phyloP scores from a whole-genome alignment of 306 rosid genomes.

The Hylodesmum podocarpum region DNA sequence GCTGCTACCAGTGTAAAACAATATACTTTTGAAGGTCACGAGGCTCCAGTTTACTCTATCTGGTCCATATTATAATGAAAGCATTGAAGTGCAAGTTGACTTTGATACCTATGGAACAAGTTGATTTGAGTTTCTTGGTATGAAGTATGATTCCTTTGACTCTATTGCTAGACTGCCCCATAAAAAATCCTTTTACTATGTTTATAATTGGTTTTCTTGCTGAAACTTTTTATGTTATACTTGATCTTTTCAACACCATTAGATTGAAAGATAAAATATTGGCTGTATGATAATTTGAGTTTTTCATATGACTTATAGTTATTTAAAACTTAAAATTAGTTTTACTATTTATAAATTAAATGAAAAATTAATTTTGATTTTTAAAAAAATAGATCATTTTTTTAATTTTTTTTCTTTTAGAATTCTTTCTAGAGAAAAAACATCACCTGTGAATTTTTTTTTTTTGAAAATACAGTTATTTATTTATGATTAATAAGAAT shows the following conservation, averaged over 20 bases:
- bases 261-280: constrained; percentile 96
- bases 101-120: background rate
- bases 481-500: no score
- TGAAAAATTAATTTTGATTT: no score
- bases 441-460: no score
- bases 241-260: constrained; percentile 92
- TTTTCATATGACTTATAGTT: no score
- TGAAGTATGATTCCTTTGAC: constrained; percentile 13
- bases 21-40: constrained; percentile 91
- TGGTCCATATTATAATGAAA: constrained; percentile 96
- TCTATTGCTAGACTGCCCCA: background rate
- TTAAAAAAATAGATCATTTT: no score
- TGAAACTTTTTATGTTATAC: no score
- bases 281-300: constrained; percentile 99
- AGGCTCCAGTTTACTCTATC: constrained; percentile 95
- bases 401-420: no score
- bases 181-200: constrained; percentile 13
- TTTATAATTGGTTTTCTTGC: no score
- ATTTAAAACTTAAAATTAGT: no score
- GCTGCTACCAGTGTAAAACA: constrained; percentile 79
- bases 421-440: no score
- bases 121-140: background rate
- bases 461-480: no score
- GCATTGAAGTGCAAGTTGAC: constrained; percentile 66
- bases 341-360: no score